These are phyloP conservation scores for Murraya koenigii DNA, from an alignment of 345 rosid genomes.

Conservation along the genomic window DNA sequence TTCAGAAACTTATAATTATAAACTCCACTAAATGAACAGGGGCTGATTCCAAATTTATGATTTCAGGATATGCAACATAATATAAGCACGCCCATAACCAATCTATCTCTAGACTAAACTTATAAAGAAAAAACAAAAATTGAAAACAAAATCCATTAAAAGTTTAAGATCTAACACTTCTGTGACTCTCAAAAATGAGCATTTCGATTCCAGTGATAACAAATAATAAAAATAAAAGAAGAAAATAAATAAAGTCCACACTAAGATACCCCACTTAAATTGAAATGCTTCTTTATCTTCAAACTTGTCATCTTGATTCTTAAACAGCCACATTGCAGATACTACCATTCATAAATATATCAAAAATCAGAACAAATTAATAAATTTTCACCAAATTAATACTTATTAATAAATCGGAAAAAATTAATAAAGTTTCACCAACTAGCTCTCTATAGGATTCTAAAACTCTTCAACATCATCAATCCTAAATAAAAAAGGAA, in stretches of 20 bases:
- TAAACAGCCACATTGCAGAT: not conserved
- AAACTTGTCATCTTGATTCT: not conserved
- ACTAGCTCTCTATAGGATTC: not conserved
- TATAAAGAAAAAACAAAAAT: not conserved
- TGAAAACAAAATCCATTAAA: not conserved
- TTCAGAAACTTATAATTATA: not conserved
- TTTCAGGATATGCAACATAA: no score
- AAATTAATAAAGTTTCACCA: not conserved
- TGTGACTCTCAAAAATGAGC: not conserved
- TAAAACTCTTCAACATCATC: not conserved
- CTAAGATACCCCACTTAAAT: not conserved
- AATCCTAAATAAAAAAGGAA: not conserved
- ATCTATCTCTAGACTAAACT: not conserved
- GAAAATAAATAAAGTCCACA: not conserved
- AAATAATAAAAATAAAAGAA: no score
- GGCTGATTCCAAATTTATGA: not conserved
- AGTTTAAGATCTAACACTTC: constrained; percentile 3
- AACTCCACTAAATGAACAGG: not conserved
- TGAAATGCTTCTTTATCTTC: not conserved
- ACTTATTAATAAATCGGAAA: not conserved
- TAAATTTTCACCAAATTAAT: not conserved
- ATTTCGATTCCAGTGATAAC: not conserved
- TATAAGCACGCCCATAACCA: not conserved
- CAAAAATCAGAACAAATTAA: not conserved
- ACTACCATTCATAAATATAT: not conserved